Base-by-base conservation (phyloP, 148 eudicot genomes). In the Drosera capensis region DNA sequence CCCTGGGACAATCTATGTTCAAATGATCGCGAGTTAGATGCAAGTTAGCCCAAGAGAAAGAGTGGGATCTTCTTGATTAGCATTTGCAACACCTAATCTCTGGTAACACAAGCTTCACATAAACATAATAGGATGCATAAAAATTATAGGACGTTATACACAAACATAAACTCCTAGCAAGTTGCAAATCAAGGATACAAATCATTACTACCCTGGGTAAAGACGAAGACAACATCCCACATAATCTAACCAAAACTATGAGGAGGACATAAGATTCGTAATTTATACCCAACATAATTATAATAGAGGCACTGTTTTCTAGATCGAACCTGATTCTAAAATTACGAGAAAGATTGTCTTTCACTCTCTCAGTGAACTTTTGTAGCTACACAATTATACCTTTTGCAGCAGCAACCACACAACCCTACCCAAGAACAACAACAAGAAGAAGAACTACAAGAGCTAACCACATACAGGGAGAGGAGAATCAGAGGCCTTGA, bases 401-500 rank as follows among this genome's bases (percentile, higher is more conserved):
- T 5, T 29, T 29, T 29, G 35, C n/a, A n/a, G n/a, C n/a, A n/a
- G n/a, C n/a, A n/a, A n/a, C n/a, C n/a, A n/a, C n/a, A n/a, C n/a
- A n/a, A n/a, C n/a, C n/a, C n/a, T n/a, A n/a, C n/a, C n/a, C n/a
- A 28, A 28, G 50, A 29, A 36, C 17, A 46, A 46, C 29, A 46
- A 46, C 36, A 29, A 46, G 7, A 22, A 20, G 51, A 6, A 25
- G 35, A 34, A 46, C 17, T 31, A 14, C 2, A 14, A 40, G 48
- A 31, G 59, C 3, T 45, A 6, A 42, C 49, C 28, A 4, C 28
- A 65, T 64, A 90, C 99, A 56, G 99, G 99, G 45, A 81, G 85
- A 65, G 85, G 82, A 8, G 95, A 90, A 37, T 84, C 99, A 42
- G 94, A 58, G 62, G 87, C 82, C 93, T 90, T 90, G 43, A 84